Base-by-base conservation (phyloP, 2,329 filamentous ascomycete species). In the Colletotrichum melonis region DNA sequence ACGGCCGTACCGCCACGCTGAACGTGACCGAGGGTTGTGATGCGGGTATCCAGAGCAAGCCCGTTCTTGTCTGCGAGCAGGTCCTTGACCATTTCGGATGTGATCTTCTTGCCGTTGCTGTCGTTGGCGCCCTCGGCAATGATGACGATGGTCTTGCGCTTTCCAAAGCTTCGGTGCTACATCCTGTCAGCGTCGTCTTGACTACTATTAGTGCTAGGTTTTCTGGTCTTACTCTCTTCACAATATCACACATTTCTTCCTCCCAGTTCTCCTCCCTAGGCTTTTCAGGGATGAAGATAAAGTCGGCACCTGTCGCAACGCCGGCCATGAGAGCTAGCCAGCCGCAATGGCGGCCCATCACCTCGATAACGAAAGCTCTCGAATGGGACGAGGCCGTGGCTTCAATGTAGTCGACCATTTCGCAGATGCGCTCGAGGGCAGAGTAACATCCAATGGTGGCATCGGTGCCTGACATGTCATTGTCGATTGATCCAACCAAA, bases 391-490 rank as follows among this genome's bases (percentile, higher is more conserved):
- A 93, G 65, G 96, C 96, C 0, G 97, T 98, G 24, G 96, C 95
- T 84, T 99, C 96, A 78, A 99, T 97, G 80, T 95, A 96, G 85
- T 99, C 97, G 72, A 99, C 94, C 80, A 96, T 94, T 81, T 98
- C 94, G 84, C 96, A 98, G 78, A 99, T 98, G 73, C 96, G 92
- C 60, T 93, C 92, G 69, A 99, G 90, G 28, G 97, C 97, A 56
- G 95, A 98, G 86, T 98, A 98, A 82, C 94, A 97, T 69, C 97
- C 97, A 81, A 99, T 98, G 38, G 97, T 99, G 72, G 97, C 96
- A 83, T 99, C 97, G 14, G 97, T 99, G 76, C 95, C 95, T 63
- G 95, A 97, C 84, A 99, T 93, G 81, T 99, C 97, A 81, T 99
- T 99, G 88, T 99, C 97, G 80, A 99, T 99, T 67, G 95, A 98